These are phyloP conservation scores for Penicillium taxi DNA, from an alignment of 495 filamentous ascomycete species.

Conservation along the genomic window DNA sequence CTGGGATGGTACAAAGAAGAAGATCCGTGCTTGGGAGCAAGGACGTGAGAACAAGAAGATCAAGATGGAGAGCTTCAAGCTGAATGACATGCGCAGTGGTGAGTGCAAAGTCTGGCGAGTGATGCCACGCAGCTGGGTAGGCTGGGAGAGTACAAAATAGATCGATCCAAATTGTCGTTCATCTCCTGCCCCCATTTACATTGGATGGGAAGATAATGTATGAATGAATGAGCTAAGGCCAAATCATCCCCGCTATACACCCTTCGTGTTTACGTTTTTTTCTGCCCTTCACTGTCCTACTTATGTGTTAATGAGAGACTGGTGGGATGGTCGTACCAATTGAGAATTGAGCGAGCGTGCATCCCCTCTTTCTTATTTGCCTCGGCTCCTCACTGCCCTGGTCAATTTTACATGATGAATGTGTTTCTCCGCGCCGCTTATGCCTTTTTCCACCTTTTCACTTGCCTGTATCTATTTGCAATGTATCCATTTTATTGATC, in stretches of 20 bases:
- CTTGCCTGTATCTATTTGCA: slow-evolving; percentile 21
- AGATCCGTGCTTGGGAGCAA: slow-evolving; percentile 92
- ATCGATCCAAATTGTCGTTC: slow-evolving; percentile 13
- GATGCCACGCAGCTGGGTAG: slow-evolving; percentile 85
- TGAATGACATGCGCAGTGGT: slow-evolving; percentile 84
- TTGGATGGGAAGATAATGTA: no score
- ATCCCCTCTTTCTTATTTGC: slow-evolving; percentile 14
- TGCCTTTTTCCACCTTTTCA: slow-evolving; percentile 10
- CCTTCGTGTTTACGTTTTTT: slow-evolving; percentile 9
- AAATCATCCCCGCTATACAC: no score
- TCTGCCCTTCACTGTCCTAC: slow-evolving; percentile 8
- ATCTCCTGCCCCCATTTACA: slow-evolving; percentile 12
- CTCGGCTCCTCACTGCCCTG: slow-evolving; percentile 5
- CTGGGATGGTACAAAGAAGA: slow-evolving; percentile 99
- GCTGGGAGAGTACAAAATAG: slow-evolving; percentile 56
- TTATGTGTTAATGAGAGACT: slow-evolving; percentile 21
- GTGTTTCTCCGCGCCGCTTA: slow-evolving; percentile 7
- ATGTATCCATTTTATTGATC: slow-evolving; percentile 11
- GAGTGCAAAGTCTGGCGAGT: slow-evolving; percentile 98
- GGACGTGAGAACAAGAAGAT: slow-evolving; percentile 92
- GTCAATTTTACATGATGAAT: slow-evolving; percentile 20
- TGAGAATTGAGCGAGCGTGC: slow-evolving; percentile 26
- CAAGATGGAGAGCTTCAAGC: slow-evolving; percentile 84
- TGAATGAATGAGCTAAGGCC: no score
- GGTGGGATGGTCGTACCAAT: slow-evolving; percentile 13